Conservation (phyloP, 768 basidiomycete genomes). For the Lactarius hengduanensis region DNA sequence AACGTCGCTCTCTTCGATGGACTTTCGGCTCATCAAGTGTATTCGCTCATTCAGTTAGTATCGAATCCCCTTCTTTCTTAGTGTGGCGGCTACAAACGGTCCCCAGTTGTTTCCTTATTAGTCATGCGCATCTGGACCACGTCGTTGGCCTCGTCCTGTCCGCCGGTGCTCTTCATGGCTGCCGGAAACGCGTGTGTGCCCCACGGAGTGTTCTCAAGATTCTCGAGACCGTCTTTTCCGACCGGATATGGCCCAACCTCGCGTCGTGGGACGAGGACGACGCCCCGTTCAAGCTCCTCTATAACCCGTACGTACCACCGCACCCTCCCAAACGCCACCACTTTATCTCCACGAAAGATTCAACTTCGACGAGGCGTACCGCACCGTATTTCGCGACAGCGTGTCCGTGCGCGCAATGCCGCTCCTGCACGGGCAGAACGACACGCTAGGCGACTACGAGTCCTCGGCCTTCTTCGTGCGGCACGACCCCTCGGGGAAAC, state of each 20-base stretch:
- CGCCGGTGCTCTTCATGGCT: constrained; percentile 70
- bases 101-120: constrained; percentile 75
- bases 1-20: constrained; percentile 55
- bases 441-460: constrained; percentile 54
- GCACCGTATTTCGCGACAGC: constrained; percentile 45
- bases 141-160: constrained; percentile 77
- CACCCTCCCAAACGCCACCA: neutral
- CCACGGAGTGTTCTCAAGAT: constrained; percentile 60
- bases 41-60: constrained; percentile 51
- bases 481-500: constrained; percentile 55
- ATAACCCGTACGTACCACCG: constrained; percentile 52
- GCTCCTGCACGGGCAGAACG: constrained; percentile 68
- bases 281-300: constrained; percentile 57
- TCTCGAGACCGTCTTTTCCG: constrained; percentile 71
- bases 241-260: constrained; percentile 82
- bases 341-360: constrained; percentile 40
- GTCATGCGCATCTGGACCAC: constrained; percentile 92
- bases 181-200: constrained; percentile 63
- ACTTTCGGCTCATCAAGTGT: constrained; percentile 46
- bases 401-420: constrained; percentile 67
- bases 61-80: neutral
- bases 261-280: constrained; percentile 71
- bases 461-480: constrained; percentile 86
- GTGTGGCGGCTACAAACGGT: neutral
- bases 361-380: constrained; percentile 51